Percentiles rank a stretch among this genome's conserved stretches.
These are phyloP conservation scores for Terana coerulea DNA, from an alignment of 768 basidiomycete species.

Conservation along the genomic window DNA sequence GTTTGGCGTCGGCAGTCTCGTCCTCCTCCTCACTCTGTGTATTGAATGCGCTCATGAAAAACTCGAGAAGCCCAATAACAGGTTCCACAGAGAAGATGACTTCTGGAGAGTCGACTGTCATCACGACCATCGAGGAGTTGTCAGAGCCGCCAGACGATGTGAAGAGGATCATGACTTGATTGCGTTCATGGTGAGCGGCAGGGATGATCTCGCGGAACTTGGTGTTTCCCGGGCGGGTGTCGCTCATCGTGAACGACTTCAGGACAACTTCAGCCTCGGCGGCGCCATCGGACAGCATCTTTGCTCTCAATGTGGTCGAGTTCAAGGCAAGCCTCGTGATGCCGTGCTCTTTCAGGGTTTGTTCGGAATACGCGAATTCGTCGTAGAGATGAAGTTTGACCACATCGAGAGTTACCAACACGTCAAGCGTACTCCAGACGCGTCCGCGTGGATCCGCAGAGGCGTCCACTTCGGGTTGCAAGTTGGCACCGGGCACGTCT, in stretches of 20 bases:
- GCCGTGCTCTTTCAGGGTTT: slow-evolving; percentile 67
- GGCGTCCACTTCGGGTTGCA: slow-evolving; percentile 59
- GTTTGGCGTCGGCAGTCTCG: slow-evolving; percentile 14
- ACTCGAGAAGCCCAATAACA: slow-evolving; percentile 82
- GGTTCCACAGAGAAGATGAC: slow-evolving; percentile 92
- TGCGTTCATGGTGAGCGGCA: slow-evolving; percentile 79
- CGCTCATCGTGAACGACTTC: slow-evolving; percentile 89
- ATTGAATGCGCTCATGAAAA: slow-evolving; percentile 41
- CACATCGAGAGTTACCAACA: slow-evolving; percentile 64
- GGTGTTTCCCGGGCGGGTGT: slow-evolving; percentile 76
- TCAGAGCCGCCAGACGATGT: slow-evolving; percentile 63
- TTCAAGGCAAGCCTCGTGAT: slow-evolving; percentile 85
- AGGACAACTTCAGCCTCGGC: slow-evolving; percentile 83
- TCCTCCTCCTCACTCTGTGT: slow-evolving; percentile 1
- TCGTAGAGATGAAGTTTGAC: slow-evolving; percentile 89
- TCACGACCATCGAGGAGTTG: slow-evolving; percentile 63
- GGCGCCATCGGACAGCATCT: slow-evolving; percentile 79
- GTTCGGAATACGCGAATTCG: slow-evolving; percentile 48
- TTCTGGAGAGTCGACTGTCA: slow-evolving; percentile 90
- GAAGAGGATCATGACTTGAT: slow-evolving; percentile 93
- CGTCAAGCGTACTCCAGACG: slow-evolving; percentile 65
- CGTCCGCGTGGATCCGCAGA: slow-evolving; percentile 22
- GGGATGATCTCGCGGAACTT: slow-evolving; percentile 95
- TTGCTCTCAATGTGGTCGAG: slow-evolving; percentile 73
- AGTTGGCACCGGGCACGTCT: slow-evolving; percentile 21